A percentile compares a stretch with the other conserved stretches of the same genome.
Conservation (phyloP, 176 grass and related monocot species). For the Lolium perenne region DNA sequence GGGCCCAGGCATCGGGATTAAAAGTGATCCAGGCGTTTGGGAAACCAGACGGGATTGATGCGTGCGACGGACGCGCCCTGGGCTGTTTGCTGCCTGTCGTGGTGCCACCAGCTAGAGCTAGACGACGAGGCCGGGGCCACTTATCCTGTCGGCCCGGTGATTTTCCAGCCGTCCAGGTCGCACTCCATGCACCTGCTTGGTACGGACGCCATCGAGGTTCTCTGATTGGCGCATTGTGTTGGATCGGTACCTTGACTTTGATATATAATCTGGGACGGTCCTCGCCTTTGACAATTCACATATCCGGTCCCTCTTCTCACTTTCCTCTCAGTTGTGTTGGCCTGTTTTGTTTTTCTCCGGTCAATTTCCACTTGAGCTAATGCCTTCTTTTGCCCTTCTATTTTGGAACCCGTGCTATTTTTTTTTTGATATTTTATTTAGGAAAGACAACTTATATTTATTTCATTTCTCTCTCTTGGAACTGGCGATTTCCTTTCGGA, state of each 20-base stretch:
- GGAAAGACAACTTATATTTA: too few relatives aligned
- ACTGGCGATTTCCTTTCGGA: too few relatives aligned
- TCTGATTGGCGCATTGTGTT: constrained; percentile 1
- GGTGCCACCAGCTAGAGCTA: not conserved
- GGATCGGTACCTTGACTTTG: not conserved
- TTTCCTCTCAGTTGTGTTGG: too few relatives aligned
- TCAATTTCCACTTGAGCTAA: too few relatives aligned
- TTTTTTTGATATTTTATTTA: too few relatives aligned
- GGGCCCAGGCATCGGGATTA: not conserved
- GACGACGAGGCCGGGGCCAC: not conserved
- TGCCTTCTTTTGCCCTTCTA: too few relatives aligned
- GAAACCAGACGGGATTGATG: not conserved
- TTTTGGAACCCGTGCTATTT: too few relatives aligned
- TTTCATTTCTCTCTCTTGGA: too few relatives aligned
- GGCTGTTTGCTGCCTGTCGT: not conserved
- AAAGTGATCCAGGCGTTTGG: not conserved
- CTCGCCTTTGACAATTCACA: not conserved
- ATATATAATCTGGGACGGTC: not conserved
- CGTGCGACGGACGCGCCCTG: not conserved
- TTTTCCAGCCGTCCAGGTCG: constrained; percentile 18
- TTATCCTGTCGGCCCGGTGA: not conserved
- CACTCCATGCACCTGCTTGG: not conserved
- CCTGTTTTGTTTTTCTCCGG: too few relatives aligned
- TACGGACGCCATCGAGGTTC: not conserved
- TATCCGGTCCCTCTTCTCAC: not conserved